A percentile compares a stretch with the other conserved stretches of the same genome.
Conservation (phyloP, 805 yeast genomes). For the Yarrowia deformans region DNA sequence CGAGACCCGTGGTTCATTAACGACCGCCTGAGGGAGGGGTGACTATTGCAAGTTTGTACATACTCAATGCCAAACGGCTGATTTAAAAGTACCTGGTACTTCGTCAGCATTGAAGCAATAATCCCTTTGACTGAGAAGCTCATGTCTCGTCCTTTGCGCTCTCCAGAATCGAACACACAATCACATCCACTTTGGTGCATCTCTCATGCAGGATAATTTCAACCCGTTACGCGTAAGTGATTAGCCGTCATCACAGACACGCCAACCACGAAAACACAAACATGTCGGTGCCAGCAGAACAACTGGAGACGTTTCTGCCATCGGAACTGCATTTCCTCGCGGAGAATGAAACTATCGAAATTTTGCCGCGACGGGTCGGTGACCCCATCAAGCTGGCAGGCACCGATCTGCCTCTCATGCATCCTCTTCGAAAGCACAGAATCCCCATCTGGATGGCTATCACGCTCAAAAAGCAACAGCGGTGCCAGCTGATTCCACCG, state of each 20-base stretch:
- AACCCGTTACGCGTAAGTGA: slow-evolving; percentile 12
- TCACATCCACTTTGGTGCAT: not conserved
- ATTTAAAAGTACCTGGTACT: too few species aligned
- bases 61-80: too few species aligned
- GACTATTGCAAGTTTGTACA: too few species aligned
- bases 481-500: slow-evolving; percentile 87
- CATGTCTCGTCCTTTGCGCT: too few species aligned
- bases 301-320: slow-evolving; percentile 68
- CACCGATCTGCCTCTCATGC: slow-evolving; percentile 56
- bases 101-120: too few species aligned
- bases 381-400: slow-evolving; percentile 71
- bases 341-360: slow-evolving; percentile 75
- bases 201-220: slow-evolving; percentile 5
- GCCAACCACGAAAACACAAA: slow-evolving; percentile 1
- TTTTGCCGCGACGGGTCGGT: slow-evolving; percentile 81
- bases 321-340: slow-evolving; percentile 84
- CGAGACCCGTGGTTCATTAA: too few species aligned
- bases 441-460: slow-evolving; percentile 91
- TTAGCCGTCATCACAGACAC: slow-evolving; percentile 5
- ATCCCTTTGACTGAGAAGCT: too few species aligned
- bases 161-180: slow-evolving; percentile 8
- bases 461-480: slow-evolving; percentile 79
- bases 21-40: too few species aligned
- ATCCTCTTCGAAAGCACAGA: slow-evolving; percentile 70
- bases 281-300: slow-evolving; percentile 71